These are phyloP conservation scores for Penicillium goetzii DNA, from an alignment of 495 filamentous ascomycete genomes.

Conservation along the genomic window DNA sequence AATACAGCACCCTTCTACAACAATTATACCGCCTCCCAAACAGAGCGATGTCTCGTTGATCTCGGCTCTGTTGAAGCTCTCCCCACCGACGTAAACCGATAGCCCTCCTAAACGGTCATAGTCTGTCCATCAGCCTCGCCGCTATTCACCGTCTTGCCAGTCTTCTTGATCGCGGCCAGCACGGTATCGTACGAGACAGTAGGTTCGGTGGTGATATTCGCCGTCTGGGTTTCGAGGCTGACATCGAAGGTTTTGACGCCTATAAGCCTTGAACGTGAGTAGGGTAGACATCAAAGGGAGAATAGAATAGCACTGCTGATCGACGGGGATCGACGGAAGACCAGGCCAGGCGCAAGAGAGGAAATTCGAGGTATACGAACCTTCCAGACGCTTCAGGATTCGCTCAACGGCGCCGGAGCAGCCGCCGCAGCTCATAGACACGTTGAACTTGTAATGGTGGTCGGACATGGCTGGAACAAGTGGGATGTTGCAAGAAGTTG, in stretches of 20 bases:
- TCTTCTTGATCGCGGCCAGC: constrained; percentile 89
- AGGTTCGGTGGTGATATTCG: constrained; percentile 67
- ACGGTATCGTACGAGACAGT: constrained; percentile 76
- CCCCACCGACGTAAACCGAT: background rate
- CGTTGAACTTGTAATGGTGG: constrained; percentile 72
- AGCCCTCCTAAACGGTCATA: constrained; percentile 36
- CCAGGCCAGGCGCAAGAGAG: too few relatives aligned
- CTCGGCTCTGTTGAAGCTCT: background rate
- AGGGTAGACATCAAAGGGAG: background rate
- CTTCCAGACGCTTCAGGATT: constrained; percentile 94
- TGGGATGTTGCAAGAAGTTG: constrained; percentile 11
- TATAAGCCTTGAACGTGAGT: constrained; percentile 37
- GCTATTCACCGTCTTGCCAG: constrained; percentile 83
- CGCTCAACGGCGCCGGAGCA: constrained; percentile 78
- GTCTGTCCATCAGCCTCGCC: constrained; percentile 63
- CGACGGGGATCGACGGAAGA: background rate
- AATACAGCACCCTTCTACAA: background rate
- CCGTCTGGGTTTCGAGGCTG: constrained; percentile 80
- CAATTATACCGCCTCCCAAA: background rate
- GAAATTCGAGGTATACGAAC: constrained; percentile 48
- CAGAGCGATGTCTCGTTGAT: background rate
- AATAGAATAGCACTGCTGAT: background rate
- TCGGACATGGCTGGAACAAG: constrained; percentile 53
- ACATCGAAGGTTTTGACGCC: constrained; percentile 87
- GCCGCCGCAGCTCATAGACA: constrained; percentile 69